Evolutionary conservation across 2,329 filamentous ascomycete genomes (phyloP).

Genomic region (Xylariales sp.): DNA sequence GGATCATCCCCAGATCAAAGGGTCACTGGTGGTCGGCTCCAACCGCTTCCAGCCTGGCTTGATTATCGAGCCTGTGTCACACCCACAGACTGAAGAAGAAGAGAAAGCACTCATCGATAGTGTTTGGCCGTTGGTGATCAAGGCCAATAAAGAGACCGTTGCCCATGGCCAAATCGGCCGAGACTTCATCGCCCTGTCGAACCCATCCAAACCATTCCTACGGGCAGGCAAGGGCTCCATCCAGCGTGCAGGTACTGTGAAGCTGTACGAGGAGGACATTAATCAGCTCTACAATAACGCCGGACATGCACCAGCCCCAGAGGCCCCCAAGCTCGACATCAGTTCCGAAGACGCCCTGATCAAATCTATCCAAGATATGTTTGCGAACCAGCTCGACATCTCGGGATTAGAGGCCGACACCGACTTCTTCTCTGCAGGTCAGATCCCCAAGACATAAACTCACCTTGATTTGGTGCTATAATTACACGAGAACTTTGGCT

Average conservation of each 20-base stretch:
- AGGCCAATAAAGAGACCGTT: slow-evolving; percentile 37
- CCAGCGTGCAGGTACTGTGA: slow-evolving; percentile 32
- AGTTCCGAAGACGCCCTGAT: slow-evolving; percentile 22
- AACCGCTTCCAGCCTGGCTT: slow-evolving; percentile 41
- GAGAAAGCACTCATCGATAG: slow-evolving; percentile 30
- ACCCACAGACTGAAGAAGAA: slow-evolving; percentile 22
- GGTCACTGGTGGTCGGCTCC: slow-evolving; percentile 40
- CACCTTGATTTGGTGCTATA: neutral
- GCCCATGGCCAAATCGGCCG: slow-evolving; percentile 41
- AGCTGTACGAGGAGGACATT: slow-evolving; percentile 38
- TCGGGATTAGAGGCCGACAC: slow-evolving; percentile 24
- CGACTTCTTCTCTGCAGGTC: slow-evolving; percentile 30
- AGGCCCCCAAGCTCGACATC: slow-evolving; percentile 22
- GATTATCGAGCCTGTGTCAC: slow-evolving; percentile 37
- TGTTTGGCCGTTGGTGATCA: slow-evolving; percentile 38
- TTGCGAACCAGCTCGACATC: slow-evolving; percentile 19
- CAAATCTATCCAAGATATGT: slow-evolving; percentile 24
- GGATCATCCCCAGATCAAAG: slow-evolving; percentile 32
- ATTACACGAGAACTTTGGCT: no score
- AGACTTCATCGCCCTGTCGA: slow-evolving; percentile 32
- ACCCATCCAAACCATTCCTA: slow-evolving; percentile 35
- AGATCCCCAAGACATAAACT: neutral
- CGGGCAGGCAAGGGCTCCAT: slow-evolving; percentile 42
- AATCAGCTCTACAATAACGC: slow-evolving; percentile 31
- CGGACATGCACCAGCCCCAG: slow-evolving; percentile 10